phyloP scores from a whole-genome alignment of 352 stramenopile genomes.

The Globisporangium parvum region DNA sequence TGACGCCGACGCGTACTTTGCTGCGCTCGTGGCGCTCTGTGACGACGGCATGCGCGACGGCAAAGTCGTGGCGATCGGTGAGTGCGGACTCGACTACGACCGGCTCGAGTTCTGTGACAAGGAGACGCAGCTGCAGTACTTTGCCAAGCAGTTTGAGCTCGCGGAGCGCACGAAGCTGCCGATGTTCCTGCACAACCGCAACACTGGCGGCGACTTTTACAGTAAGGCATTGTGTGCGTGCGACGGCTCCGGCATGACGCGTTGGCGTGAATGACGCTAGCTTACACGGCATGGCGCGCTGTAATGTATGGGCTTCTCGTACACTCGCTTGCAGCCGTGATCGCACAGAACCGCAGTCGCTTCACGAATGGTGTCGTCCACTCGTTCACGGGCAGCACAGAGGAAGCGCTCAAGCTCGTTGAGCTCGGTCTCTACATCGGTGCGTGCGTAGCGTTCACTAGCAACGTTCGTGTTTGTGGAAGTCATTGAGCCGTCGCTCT shows the following conservation, averaged over 20 bases:
- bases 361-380: constrained; percentile 92
- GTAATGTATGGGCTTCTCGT: neutral
- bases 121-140: constrained; percentile 88
- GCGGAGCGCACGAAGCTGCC: constrained; percentile 76
- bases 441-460: constrained; percentile 8
- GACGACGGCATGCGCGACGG: constrained; percentile 46
- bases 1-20: constrained; percentile 58
- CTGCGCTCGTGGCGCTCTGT: constrained; percentile 44
- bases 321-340: constrained; percentile 36
- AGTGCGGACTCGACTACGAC: constrained; percentile 97
- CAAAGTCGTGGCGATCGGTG: constrained; percentile 91
- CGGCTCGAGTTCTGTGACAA: constrained; percentile 93
- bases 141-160: constrained; percentile 92
- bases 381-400: constrained; percentile 92
- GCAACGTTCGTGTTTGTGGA: neutral
- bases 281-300: neutral
- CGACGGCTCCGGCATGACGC: neutral
- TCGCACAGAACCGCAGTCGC: constrained; percentile 52
- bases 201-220: constrained; percentile 91
- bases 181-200: constrained; percentile 97
- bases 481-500: neutral
- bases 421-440: constrained; percentile 95
- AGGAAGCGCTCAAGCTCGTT: constrained; percentile 90
- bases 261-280: neutral
- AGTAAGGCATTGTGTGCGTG: constrained; percentile 19